Conservation (phyloP, 2,329 filamentous ascomycete genomes). For the Epichloe bromicola region DNA sequence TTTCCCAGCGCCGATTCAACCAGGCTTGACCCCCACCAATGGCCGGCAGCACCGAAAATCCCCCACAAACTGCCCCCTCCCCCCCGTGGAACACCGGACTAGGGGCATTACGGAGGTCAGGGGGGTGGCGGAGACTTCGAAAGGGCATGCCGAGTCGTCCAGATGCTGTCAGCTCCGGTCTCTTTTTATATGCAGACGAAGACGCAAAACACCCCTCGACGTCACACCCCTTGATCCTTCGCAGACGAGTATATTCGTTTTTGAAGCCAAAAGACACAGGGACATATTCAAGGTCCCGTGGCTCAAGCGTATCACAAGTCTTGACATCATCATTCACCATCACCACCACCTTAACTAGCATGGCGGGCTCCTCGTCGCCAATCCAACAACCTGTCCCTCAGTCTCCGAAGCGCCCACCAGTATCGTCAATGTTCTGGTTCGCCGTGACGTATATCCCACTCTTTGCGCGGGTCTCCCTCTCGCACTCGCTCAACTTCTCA, state of each 20-base stretch:
- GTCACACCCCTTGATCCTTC: no score
- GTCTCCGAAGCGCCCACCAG: not conserved
- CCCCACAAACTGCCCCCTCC: not conserved
- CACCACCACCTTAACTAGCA: not conserved
- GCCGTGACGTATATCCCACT: slow-evolving; percentile 50
- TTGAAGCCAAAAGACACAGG: no score
- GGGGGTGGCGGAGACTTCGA: no score
- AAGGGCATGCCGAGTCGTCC: no score
- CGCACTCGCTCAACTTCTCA: slow-evolving; percentile 55
- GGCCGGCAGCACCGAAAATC: not conserved
- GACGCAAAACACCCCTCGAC: no score
- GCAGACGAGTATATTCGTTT: no score
- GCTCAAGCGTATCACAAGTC: not conserved
- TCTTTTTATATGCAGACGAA: no score
- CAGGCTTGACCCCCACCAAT: not conserved
- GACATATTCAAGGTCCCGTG: no score
- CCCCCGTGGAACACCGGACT: no score
- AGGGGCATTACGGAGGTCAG: no score
- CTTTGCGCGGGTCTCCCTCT: slow-evolving; percentile 32
- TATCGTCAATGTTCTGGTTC: slow-evolving; percentile 16
- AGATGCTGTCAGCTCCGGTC: no score
- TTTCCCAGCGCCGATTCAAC: not conserved
- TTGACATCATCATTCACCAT: not conserved
- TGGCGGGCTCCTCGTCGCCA: not conserved
- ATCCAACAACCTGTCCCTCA: not conserved